Conservation (phyloP, 306 rosid species). For the Medicago ruthenica region DNA sequence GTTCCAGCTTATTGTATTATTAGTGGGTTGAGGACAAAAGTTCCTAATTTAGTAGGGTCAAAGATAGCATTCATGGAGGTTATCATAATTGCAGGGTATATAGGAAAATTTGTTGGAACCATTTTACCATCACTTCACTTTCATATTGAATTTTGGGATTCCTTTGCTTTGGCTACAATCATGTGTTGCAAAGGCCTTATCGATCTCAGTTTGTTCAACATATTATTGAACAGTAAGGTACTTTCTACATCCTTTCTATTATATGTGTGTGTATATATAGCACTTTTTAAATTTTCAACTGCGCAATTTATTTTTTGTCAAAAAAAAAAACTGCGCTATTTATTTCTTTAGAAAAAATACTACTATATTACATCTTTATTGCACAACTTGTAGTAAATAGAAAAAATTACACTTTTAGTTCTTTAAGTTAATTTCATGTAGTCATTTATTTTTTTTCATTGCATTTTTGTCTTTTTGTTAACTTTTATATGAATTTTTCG, state of each 20-base stretch:
- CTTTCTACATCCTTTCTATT: neutral
- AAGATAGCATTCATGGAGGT: neutral
- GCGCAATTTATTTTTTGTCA: no score
- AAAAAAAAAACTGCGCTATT: no score
- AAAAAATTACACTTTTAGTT: no score
- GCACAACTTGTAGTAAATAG: no score
- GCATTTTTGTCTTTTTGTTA: no score
- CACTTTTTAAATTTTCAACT: no score
- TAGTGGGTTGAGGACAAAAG: constrained; percentile 33
- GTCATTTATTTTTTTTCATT: no score
- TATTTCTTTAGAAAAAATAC: no score
- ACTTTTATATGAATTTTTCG: no score
- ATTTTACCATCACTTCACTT: constrained; percentile 36
- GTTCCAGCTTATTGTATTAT: constrained; percentile 42
- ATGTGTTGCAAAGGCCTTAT: constrained; percentile 50
- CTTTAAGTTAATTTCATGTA: no score
- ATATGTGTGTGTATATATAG: no score
- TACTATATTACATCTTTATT: no score
- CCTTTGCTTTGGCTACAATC: constrained; percentile 40
- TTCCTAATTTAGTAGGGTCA: neutral
- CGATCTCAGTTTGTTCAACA: constrained; percentile 7
- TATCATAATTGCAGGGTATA: constrained; percentile 8
- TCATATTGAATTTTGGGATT: constrained; percentile 40
- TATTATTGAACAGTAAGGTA: constrained; percentile 20
- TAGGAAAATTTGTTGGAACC: constrained; percentile 44